phyloP scores from a whole-genome alignment of 169 alveolate species.

The Theileria annulata region DNA sequence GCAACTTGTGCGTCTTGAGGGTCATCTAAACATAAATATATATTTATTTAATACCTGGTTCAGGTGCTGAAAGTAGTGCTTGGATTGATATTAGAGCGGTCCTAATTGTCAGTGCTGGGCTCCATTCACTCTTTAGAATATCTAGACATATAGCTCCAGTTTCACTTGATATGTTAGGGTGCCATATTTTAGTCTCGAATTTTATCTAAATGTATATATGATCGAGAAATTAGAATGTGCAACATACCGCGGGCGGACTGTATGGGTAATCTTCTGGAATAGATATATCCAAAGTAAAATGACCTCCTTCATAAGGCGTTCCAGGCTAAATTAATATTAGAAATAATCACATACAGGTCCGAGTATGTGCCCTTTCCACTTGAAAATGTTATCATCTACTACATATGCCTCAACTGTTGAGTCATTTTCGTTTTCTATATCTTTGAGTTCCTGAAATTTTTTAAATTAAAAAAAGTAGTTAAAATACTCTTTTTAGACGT shows the following conservation, averaged over 20 bases:
- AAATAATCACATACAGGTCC: slow-evolving; percentile 77
- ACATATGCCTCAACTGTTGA: slow-evolving; percentile 78
- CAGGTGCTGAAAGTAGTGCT: slow-evolving; percentile 84
- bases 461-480: background rate
- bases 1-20: slow-evolving; percentile 91
- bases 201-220: slow-evolving; percentile 76
- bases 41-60: slow-evolving; percentile 68
- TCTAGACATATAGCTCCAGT: slow-evolving; percentile 96
- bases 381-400: slow-evolving; percentile 81
- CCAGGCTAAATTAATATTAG: slow-evolving; percentile 67
- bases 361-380: slow-evolving; percentile 87
- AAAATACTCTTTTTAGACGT: slow-evolving; percentile 44
- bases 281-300: slow-evolving; percentile 85
- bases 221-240: background rate
- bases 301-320: slow-evolving; percentile 93
- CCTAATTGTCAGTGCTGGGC: slow-evolving; percentile 95
- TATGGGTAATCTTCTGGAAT: slow-evolving; percentile 95
- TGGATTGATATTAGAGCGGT: slow-evolving; percentile 91
- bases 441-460: slow-evolving; percentile 66
- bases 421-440: slow-evolving; percentile 68
- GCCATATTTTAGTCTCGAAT: slow-evolving; percentile 95
- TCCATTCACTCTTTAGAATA: slow-evolving; percentile 94
- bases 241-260: slow-evolving; percentile 75
- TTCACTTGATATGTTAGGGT: slow-evolving; percentile 93
- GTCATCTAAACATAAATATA: slow-evolving; percentile 66